Evolutionary conservation across 1,284 basidiomycete genomes (phyloP).

Genomic region (Ceratobasidium sp.): DNA sequence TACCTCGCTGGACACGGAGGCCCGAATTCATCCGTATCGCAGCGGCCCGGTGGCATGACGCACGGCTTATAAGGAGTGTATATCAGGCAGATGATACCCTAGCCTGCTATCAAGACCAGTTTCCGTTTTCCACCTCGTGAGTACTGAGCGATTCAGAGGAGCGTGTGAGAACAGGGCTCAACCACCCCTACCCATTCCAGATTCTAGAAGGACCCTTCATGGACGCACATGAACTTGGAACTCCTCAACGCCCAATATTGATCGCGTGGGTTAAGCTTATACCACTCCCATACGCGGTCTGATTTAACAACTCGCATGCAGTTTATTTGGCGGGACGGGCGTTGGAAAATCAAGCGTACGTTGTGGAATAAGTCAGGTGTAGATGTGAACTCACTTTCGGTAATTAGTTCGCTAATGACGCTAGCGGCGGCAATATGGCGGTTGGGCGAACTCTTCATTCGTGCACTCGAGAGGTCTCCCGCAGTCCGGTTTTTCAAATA

Average conservation of each 20-base stretch:
- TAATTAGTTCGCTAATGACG: slow-evolving; percentile 44
- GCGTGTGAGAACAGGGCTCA: too few species aligned
- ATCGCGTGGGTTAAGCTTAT: slow-evolving; percentile 2
- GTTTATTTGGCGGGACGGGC: slow-evolving; percentile 23
- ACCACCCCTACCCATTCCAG: too few species aligned
- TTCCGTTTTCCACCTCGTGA: too few species aligned
- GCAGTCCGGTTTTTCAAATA: slow-evolving; percentile 38
- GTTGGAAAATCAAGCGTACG: slow-evolving; percentile 19
- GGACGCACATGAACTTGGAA: background rate
- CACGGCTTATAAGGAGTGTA: too few species aligned
- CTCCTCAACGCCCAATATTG: background rate
- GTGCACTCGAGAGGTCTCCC: background rate
- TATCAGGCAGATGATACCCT: too few species aligned
- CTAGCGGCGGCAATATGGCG: slow-evolving; percentile 40
- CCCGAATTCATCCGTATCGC: too few species aligned
- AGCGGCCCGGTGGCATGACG: too few species aligned
- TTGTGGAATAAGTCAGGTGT: background rate
- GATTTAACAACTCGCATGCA: too few species aligned
- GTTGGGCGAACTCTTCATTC: slow-evolving; percentile 10
- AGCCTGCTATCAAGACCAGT: too few species aligned
- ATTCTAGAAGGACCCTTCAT: background rate
- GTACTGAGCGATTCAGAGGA: too few species aligned
- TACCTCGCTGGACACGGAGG: too few species aligned
- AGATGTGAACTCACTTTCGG: background rate
- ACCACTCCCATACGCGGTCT: background rate